Percentiles rank a stretch among this genome's conserved stretches.
These are phyloP conservation scores for Tulasnella sp. DNA, from an alignment of 768 basidiomycete genomes.

Conservation along the genomic window DNA sequence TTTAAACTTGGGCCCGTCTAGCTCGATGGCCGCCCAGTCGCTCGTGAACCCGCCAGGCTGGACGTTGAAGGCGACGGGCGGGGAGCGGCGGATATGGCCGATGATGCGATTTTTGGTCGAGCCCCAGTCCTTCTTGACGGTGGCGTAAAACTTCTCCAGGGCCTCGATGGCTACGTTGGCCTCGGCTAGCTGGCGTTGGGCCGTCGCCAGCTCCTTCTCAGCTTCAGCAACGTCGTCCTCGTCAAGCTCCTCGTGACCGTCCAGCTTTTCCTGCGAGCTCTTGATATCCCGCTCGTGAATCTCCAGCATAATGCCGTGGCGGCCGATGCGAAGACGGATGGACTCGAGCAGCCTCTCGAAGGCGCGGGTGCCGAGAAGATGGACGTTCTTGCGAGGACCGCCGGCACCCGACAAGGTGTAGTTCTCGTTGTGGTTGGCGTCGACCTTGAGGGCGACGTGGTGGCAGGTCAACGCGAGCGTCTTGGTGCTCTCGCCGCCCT, in stretches of 20 bases:
- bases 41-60: slow-evolving; percentile 15
- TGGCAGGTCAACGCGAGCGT: slow-evolving; percentile 17
- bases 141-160: slow-evolving; percentile 17
- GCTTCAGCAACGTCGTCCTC: background rate
- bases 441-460: slow-evolving; percentile 14
- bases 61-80: slow-evolving; percentile 17
- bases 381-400: slow-evolving; percentile 4
- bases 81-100: slow-evolving; percentile 22
- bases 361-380: slow-evolving; percentile 18
- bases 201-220: slow-evolving; percentile 10
- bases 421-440: slow-evolving; percentile 19
- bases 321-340: slow-evolving; percentile 11
- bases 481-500: background rate
- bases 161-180: slow-evolving; percentile 15
- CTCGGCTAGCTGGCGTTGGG: slow-evolving; percentile 9
- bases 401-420: background rate
- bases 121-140: slow-evolving; percentile 20
- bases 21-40: slow-evolving; percentile 19
- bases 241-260: background rate
- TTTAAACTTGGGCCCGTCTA: slow-evolving; percentile 16
- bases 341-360: slow-evolving; percentile 12
- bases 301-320: background rate
- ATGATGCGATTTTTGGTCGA: slow-evolving; percentile 19
- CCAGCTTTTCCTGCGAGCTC: background rate
- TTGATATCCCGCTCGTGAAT: background rate